Base-by-base conservation (phyloP, 345 rosid species). In the Salix viminalis region DNA sequence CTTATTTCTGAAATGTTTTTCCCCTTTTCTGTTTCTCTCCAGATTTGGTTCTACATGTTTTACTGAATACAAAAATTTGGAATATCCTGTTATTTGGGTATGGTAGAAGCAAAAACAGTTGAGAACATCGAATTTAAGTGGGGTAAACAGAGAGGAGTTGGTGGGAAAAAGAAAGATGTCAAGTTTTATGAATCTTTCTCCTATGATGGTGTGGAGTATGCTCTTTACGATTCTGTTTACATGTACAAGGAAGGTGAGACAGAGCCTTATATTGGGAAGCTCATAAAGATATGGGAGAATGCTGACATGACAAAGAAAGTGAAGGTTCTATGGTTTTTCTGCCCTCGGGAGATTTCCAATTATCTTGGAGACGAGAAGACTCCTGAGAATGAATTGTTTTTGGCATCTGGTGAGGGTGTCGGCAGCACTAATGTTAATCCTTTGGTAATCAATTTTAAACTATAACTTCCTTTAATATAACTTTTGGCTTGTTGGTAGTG, bases 241-340 rank as follows among this genome's bases (percentile, higher is more conserved):
- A 56, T 91, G 26, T 79, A 80, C 28, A 62, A 78, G 64, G 83
- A 85, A 23, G 72, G 66, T 6, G 89, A 87, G 73, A 64, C 83
- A 0, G 92, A 90, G 84, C 98, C 96, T 71, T 83, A 84, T 67
- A 23, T 96, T 44, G 99, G 95, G 54, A 96, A 86, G 72, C 82
- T 96, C 46, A 77, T 90, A 5, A 92, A 87, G 76, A 89, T 93
- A 58, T 94, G 97, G 94, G 97, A 96, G 83, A 70, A 58, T 61
- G 12, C 84, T 36, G 76, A 86, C 70, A 86, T 82, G 84, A 39
- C 78, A 3, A 92, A 85, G 78, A 86, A 72, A 82, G 88, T 89
- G 72, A 92, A 87, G 88, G 79, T 91, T 77, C 87, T 94, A 48
- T 96, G 99, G 99, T 90, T 89, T 77, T 88, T 92, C 79, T 91